phyloP scores from a whole-genome alignment of 2,329 filamentous ascomycete species.

The Paecilomyces variotii region DNA sequence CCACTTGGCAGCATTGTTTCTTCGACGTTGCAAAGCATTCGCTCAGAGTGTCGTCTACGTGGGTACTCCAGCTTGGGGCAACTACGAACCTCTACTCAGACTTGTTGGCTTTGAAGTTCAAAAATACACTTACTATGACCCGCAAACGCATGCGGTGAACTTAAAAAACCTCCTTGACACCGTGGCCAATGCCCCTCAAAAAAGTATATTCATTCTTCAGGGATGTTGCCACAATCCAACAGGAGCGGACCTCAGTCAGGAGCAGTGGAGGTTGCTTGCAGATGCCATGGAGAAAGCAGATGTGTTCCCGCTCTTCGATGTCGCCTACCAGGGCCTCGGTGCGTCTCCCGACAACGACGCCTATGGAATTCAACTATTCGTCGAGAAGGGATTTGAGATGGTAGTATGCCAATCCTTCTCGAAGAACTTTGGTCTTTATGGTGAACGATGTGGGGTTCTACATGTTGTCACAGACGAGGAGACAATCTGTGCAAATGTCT shows the following conservation, averaged over 20 bases:
- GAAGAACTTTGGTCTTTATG: constrained; percentile 64
- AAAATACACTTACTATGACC: background rate
- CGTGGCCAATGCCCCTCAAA: background rate
- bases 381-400: background rate
- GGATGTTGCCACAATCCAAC: background rate
- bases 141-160: background rate
- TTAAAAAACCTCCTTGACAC: background rate
- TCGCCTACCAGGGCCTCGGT: background rate
- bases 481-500: background rate
- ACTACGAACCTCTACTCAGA: background rate
- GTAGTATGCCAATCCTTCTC: constrained; percentile 11
- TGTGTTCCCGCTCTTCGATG: background rate
- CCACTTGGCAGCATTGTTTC: background rate
- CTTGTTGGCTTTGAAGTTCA: background rate
- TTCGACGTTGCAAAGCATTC: background rate
- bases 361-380: background rate
- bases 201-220: background rate
- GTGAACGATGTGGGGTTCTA: constrained; percentile 87
- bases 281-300: background rate
- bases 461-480: constrained; percentile 58
- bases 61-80: background rate
- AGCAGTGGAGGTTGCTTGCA: background rate
- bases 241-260: background rate
- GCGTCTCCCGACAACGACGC: background rate
- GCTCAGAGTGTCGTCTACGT: background rate